A percentile compares a stretch with the other conserved stretches of the same genome.
These are phyloP conservation scores for Peniophora sp. DNA, from an alignment of 1,284 basidiomycete species.

Conservation along the genomic window DNA sequence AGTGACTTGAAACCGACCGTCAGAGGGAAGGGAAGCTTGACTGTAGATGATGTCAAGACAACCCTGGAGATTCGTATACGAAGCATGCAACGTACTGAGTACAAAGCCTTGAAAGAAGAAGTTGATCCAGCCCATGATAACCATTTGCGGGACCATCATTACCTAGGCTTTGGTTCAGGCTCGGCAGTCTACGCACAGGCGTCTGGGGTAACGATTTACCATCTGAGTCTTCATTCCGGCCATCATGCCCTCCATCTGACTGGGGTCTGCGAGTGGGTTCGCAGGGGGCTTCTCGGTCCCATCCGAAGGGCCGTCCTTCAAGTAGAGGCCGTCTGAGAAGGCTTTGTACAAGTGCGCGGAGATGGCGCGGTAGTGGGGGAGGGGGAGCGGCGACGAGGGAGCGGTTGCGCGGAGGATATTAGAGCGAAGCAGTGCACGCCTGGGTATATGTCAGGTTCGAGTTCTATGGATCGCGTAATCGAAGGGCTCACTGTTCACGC, in stretches of 20 bases:
- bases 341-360: constrained; percentile 65
- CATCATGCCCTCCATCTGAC: constrained; percentile 98
- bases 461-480: constrained; percentile 1
- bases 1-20: constrained; percentile 98
- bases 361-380: constrained; percentile 66
- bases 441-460: constrained; percentile 22
- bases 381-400: constrained; percentile 75
- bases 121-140: constrained; percentile 99
- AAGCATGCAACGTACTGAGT: constrained; percentile 62
- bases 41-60: constrained; percentile 30
- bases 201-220: constrained; percentile 22
- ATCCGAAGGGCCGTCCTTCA: constrained; percentile 77
- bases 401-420: constrained; percentile 78
- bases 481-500: constrained; percentile 81
- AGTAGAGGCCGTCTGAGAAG: constrained; percentile 70
- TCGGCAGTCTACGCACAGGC: too few species aligned
- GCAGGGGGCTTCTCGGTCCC: constrained; percentile 47
- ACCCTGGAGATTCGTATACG: neutral
- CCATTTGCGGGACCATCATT: constrained; percentile 96
- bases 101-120: constrained; percentile 99
- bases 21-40: constrained; percentile 95
- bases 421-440: constrained; percentile 78
- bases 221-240: constrained; percentile 98
- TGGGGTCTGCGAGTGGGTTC: constrained; percentile 80
- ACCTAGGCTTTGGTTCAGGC: constrained; percentile 21